Evolutionary conservation across 2,329 filamentous ascomycete genomes (phyloP), one percentile per base, ranked within the genome.

Genomic region (Colletotrichum orchidophilum): DNA sequence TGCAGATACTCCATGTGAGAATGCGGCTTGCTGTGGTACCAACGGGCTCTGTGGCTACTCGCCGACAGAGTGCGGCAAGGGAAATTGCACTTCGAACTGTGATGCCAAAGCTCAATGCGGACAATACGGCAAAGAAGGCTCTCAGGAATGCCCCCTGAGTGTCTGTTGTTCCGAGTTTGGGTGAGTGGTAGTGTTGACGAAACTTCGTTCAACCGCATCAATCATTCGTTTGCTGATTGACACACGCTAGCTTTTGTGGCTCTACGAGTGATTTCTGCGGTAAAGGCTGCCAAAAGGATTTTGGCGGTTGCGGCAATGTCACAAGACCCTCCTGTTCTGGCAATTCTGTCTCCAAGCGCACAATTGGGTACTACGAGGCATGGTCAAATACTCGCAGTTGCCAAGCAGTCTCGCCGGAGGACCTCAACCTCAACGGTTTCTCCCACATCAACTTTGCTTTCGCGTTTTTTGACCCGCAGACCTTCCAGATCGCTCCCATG

Each of bases 371-470:
- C 66, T 83, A 82, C 18, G 68, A 71, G 46, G 27, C 29, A 15
- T 71, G 68, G 68, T 64, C 70, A 2, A 50, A 39, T 5, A 73
- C 67, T 0, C 66, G 75, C 2, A 21, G 29, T 11, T 80, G 79
- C 62, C 61, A 73, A 5, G 18, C 26, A 13, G 59, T 70, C 0
- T 12, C 12, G 1, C 74, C 72, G 0, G 68, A 75, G 26, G 58
- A 76, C 69, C n/a, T 76, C 49, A 49, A 69, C 33, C 11, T 75
- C 6, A 54, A 53, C 24, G 55, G 70, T 27, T 63, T 70, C 55
- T 74, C 73, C 5, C 71, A 74, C 29, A 3, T 82, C 63, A 81
- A 81, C 72, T 80, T 77, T 66, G 81, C 83, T 0, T 86, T 86
- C 67, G 82, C 79, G 1, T 80, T 78, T 24, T 79, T 86, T 59